These are phyloP conservation scores for Acephala macrosclerotiorum DNA, from an alignment of 2,329 filamentous ascomycete genomes.

Conservation along the genomic window DNA sequence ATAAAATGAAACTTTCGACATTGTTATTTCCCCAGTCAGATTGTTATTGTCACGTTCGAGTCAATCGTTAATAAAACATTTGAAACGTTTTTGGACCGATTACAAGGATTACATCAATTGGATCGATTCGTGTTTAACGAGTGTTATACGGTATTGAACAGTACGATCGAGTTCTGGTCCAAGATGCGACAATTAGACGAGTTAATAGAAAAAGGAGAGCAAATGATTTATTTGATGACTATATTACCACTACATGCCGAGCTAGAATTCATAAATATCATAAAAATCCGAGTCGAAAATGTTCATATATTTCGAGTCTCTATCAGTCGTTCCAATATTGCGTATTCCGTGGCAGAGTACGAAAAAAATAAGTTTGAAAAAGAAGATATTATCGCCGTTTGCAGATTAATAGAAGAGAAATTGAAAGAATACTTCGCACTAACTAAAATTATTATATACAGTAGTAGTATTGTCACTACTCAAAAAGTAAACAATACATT, in stretches of 20 bases:
- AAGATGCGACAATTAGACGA: conserved; percentile 6
- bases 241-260: conserved; percentile 9
- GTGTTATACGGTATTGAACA: conserved; percentile 8
- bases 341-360: too few relatives aligned
- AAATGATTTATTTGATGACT: too few relatives aligned
- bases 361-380: not conserved
- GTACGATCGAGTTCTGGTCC: not conserved
- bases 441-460: conserved; percentile 12
- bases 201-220: not conserved
- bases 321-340: not conserved
- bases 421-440: not conserved
- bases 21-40: conserved; percentile 8
- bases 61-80: too few relatives aligned
- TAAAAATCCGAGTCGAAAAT: not conserved
- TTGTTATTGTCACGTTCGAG: too few relatives aligned
- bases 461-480: conserved; percentile 10
- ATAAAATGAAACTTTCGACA: not conserved
- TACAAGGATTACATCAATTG: conserved; percentile 6
- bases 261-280: conserved; percentile 11
- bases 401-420: not conserved
- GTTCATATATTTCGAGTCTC: not conserved
- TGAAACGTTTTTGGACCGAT: too few relatives aligned
- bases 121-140: too few relatives aligned
- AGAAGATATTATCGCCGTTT: conserved; percentile 5
- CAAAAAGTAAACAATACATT: conserved; percentile 6